Conservation (phyloP, 179 eudicot genomes). For the Pouteria campechiana region DNA sequence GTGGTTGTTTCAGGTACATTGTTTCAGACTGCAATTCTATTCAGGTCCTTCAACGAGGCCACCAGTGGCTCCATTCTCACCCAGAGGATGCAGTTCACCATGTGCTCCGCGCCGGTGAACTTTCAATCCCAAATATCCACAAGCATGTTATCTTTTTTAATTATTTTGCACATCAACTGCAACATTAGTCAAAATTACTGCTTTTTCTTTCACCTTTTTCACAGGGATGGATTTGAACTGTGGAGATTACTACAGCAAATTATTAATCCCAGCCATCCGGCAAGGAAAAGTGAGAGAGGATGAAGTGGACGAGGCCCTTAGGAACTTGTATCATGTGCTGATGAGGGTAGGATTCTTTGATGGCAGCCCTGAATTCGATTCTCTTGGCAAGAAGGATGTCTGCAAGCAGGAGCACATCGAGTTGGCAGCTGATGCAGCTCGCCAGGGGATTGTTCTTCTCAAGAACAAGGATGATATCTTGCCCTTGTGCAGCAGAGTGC, state of each 20-base stretch:
- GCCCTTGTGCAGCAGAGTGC: conserved; percentile 41
- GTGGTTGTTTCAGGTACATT: background rate
- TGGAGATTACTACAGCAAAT: conserved; percentile 66
- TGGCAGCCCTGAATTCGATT: conserved; percentile 59
- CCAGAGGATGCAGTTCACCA: conserved; percentile 81
- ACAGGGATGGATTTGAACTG: conserved; percentile 88
- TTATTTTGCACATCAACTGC: background rate
- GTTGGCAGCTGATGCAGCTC: conserved; percentile 80
- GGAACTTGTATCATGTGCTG: conserved; percentile 61
- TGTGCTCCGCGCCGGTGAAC: conserved; percentile 77
- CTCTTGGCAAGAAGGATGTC: conserved; percentile 57
- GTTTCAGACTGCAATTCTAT: background rate
- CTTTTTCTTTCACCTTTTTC: background rate
- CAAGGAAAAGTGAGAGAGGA: conserved; percentile 58
- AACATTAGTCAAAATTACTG: background rate
- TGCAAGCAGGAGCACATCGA: conserved; percentile 56
- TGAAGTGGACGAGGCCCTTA: conserved; percentile 71
- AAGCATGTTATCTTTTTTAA: background rate
- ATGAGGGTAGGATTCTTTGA: conserved; percentile 72
- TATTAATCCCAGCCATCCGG: conserved; percentile 47
- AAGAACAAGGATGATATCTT: conserved; percentile 62
- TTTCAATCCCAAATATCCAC: background rate
- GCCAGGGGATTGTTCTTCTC: conserved; percentile 87
- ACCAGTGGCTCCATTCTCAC: conserved; percentile 5
- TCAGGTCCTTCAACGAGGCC: conserved; percentile 1